phyloP scores from a whole-genome alignment of 2,329 filamentous ascomycete genomes.

The Arthroderma sp. region DNA sequence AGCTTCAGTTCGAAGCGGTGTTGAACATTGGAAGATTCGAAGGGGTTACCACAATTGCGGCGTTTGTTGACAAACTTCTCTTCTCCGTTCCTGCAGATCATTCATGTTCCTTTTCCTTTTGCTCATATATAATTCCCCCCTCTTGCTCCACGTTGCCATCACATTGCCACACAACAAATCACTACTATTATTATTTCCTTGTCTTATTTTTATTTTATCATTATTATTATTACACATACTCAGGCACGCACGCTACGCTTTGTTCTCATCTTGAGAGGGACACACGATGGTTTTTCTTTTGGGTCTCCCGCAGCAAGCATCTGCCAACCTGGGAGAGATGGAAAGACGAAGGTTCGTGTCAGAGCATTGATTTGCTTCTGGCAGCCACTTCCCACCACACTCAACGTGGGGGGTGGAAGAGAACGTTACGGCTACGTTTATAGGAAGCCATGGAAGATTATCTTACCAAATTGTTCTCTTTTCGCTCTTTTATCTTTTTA shows the following conservation, averaged over 20 bases:
- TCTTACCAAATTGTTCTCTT: slow-evolving; percentile 1
- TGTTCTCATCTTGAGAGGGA: slow-evolving; percentile 4
- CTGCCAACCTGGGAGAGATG: not conserved
- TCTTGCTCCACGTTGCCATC: not conserved
- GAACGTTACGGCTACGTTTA: slow-evolving; percentile 1
- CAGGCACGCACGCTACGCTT: not conserved
- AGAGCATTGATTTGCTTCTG: not conserved
- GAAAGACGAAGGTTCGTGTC: slow-evolving; percentile 4
- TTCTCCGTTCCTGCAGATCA: slow-evolving; percentile 1
- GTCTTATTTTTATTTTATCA: not conserved
- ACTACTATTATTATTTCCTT: not conserved
- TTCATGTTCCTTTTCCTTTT: not conserved
- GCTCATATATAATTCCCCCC: slow-evolving; percentile 1
- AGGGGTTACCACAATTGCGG: slow-evolving; percentile 1
- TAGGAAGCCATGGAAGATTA: not conserved
- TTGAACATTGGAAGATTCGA: slow-evolving; percentile 3
- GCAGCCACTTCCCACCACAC: not conserved
- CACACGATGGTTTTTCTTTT: not conserved
- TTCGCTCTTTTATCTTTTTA: not conserved
- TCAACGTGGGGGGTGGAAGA: not conserved
- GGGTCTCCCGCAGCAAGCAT: not conserved
- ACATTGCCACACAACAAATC: not conserved
- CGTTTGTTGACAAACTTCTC: slow-evolving; percentile 6
- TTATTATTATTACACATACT: slow-evolving; percentile 1
- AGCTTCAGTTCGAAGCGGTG: slow-evolving; percentile 3